Evolutionary conservation across 176 grass and related monocot species (phyloP), one percentile per base, ranked within the genome.

Genomic region (Rhynchospora pubera): DNA sequence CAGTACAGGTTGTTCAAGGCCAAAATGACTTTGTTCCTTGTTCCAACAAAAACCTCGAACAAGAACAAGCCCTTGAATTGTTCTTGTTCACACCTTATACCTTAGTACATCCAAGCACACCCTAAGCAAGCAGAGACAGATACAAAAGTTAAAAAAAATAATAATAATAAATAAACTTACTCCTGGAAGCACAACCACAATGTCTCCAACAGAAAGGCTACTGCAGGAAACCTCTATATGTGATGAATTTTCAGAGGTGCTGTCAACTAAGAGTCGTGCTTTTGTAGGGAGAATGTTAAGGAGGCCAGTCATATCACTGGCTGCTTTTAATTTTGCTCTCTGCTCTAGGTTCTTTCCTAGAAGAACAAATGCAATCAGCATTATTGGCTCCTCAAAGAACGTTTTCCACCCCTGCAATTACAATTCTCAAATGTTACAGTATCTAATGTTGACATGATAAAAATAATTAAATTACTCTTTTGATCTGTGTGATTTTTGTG

Each of bases 341-440:
- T 87, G 92, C 78, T 99, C 96, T 75, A 95, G 91, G 88, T 99
- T 99, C 84, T 95, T 99, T 43, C 96, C 96, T 70, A 99, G 68
- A 65, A 99, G 87, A 81, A 99, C 91, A 76, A 99, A 99, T 91
- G 96, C 96, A 89, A 99, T 95, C 79, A 98, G 70, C 96, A 99
- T 95, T 85, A 99, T 81, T 51, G 91, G 96, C 83, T 99, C 96
- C 82, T 99, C 96, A 84, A 99, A 99, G 87, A 99, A 95, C 81
- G 92, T 95, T 83, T 93, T 94, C 96, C 96, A 99, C 45, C 92
- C 96, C 96, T 99, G 84, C 85, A 91, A 78, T 22, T 45, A 83
- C 15, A 11, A 64, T 5, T 16, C 48, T 44, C 74, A 50, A 79
- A 51, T 64, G 48, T 77, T 53, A 32, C 47, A 55, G 13, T 28